Conservation (phyloP, 2,329 filamentous ascomycete species). For the Cercospora brassicicola region DNA sequence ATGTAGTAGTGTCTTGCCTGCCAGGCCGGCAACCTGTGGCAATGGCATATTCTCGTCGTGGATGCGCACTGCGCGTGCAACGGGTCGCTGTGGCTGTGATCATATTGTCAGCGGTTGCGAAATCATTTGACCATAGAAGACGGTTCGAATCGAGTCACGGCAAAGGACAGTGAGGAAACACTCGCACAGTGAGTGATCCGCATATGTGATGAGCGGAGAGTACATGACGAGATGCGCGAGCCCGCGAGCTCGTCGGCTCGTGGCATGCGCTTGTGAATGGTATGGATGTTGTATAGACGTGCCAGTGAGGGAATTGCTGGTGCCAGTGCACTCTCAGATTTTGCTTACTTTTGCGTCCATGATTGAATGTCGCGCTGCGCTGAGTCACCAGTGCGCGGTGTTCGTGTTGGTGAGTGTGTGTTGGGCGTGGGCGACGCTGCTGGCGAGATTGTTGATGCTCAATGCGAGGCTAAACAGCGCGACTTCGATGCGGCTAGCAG, state of each 20-base stretch:
- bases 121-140: conserved; percentile 15
- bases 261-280: conserved; percentile 3
- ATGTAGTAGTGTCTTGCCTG: conserved; percentile 68
- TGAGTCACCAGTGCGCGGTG: conserved; percentile 3
- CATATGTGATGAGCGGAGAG: conserved; percentile 9
- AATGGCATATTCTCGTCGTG: conserved; percentile 68
- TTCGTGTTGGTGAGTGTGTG: not conserved
- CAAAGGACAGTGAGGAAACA: not conserved
- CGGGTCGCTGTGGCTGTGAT: conserved; percentile 67
- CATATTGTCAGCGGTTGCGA: conserved; percentile 33
- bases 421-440: not conserved
- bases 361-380: not conserved
- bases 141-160: conserved; percentile 4
- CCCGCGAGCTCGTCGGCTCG: not conserved
- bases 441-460: conserved; percentile 1
- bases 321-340: conserved; percentile 6
- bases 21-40: conserved; percentile 44
- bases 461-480: conserved; percentile 6
- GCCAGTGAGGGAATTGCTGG: not conserved
- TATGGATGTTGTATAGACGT: conserved; percentile 5
- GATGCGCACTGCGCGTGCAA: conserved; percentile 55
- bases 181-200: not conserved
- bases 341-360: conserved; percentile 36
- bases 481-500: conserved; percentile 9
- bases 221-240: not conserved